Evolutionary conservation across 768 basidiomycete genomes (phyloP).

Genomic region (Lactarius hatsudake): DNA sequence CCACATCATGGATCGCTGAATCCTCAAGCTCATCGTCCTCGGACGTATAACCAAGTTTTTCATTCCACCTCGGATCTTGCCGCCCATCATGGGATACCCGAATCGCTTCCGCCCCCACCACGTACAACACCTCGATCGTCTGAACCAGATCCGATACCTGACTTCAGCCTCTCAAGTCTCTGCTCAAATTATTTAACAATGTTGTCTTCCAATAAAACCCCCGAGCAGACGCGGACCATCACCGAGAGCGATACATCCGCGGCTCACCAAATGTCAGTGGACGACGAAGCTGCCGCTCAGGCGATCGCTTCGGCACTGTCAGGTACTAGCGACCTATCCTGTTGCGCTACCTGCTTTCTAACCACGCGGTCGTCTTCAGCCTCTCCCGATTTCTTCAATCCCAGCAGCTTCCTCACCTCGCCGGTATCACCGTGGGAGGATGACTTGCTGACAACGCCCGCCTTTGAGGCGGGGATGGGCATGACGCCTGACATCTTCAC

Average conservation of each 20-base stretch:
- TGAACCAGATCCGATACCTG: conserved; percentile 38
- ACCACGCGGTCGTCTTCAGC: conserved; percentile 28
- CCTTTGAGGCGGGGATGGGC: conserved; percentile 35
- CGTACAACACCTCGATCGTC: conserved; percentile 48
- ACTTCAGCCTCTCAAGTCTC: conserved; percentile 47
- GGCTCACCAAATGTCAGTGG: conserved; percentile 20
- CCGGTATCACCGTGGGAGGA: conserved; percentile 49
- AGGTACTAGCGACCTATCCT: conserved; percentile 7
- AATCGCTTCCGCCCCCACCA: conserved; percentile 65
- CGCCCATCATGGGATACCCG: conserved; percentile 77
- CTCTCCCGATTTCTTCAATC: conserved; percentile 42
- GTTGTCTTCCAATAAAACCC: conserved; percentile 50
- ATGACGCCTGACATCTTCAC: conserved; percentile 41
- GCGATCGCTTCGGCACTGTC: conserved; percentile 24
- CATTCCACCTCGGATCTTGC: conserved; percentile 64
- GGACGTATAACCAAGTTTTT: conserved; percentile 65
- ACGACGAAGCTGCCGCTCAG: conserved; percentile 22
- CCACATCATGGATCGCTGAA: conserved; percentile 60
- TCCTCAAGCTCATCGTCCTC: conserved; percentile 52
- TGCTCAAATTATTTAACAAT: conserved; percentile 67
- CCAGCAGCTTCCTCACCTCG: conserved; percentile 46
- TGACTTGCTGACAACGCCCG: conserved; percentile 46
- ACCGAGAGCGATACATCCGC: conserved; percentile 29
- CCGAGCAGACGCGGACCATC: conserved; percentile 35
- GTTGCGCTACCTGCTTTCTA: neutral